Conservation (phyloP, 2,329 filamentous ascomycete species). For the Dactylella cylindrospora region DNA sequence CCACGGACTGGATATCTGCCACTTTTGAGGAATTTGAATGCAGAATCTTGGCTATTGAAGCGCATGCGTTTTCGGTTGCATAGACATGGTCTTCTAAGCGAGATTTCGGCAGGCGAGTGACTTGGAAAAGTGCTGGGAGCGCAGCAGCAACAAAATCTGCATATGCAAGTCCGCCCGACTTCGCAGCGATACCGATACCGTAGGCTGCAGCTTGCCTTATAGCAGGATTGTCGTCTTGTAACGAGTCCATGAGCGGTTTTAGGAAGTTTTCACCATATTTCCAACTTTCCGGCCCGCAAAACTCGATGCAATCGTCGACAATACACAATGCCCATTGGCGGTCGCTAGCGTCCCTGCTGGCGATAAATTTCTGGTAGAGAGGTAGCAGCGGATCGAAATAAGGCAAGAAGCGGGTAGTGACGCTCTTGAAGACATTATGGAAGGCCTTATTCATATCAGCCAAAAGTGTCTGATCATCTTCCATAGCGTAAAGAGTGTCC, state of each 20-base stretch:
- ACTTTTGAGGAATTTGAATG: slow-evolving; percentile 83
- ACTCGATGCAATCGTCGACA: slow-evolving; percentile 96
- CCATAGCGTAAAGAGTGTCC: slow-evolving; percentile 84
- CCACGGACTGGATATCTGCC: slow-evolving; percentile 71
- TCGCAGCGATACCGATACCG: slow-evolving; percentile 90
- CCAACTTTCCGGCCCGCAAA: slow-evolving; percentile 86
- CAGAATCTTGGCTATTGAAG: slow-evolving; percentile 93
- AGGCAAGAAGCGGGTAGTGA: slow-evolving; percentile 78
- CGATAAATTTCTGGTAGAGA: slow-evolving; percentile 83
- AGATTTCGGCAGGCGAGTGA: slow-evolving; percentile 76
- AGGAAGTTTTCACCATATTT: slow-evolving; percentile 84
- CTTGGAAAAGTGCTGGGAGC: slow-evolving; percentile 79
- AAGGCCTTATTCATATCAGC: slow-evolving; percentile 99
- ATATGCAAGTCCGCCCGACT: slow-evolving; percentile 85
- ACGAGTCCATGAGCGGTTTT: slow-evolving; percentile 80
- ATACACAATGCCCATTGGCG: slow-evolving; percentile 99
- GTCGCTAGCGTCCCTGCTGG: slow-evolving; percentile 80
- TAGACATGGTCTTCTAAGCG: slow-evolving; percentile 92
- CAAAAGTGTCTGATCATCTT: slow-evolving; percentile 93
- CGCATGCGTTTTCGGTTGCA: slow-evolving; percentile 95
- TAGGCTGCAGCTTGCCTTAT: slow-evolving; percentile 96
- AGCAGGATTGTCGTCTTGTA: slow-evolving; percentile 80
- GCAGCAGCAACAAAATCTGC: slow-evolving; percentile 80
- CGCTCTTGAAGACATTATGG: slow-evolving; percentile 98
- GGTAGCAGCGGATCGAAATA: slow-evolving; percentile 82